Evolutionary conservation across 371 early-diverging fungal genomes (phyloP).

Genomic region (Mucor sp.): DNA sequence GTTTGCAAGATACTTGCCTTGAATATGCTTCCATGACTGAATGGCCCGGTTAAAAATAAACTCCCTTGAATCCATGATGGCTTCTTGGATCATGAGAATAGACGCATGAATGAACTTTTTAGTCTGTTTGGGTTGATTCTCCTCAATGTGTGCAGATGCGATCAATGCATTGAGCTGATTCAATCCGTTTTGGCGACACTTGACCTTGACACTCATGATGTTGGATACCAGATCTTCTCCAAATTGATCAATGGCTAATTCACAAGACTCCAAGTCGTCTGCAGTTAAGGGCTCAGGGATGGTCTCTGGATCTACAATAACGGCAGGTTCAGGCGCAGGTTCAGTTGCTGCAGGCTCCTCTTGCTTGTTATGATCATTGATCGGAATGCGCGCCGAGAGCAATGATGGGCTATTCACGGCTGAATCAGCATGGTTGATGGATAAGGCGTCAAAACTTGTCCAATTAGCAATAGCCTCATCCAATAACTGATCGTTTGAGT

Average conservation of each 20-base stretch:
- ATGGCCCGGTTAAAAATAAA: conserved; percentile 52
- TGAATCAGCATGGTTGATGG: conserved; percentile 6
- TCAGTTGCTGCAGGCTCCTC: not conserved
- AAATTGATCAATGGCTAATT: conserved; percentile 50
- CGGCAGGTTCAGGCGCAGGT: not conserved
- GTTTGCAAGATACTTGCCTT: conserved; percentile 22
- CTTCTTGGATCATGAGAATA: conserved; percentile 59
- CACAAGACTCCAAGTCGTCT: conserved; percentile 48
- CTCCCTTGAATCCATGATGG: conserved; percentile 69
- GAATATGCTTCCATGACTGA: conserved; percentile 55
- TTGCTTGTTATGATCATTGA: not conserved
- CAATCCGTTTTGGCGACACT: conserved; percentile 56
- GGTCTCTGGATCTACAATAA: conserved; percentile 22
- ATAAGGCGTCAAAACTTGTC: conserved; percentile 30
- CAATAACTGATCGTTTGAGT: conserved; percentile 11
- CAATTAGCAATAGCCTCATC: conserved; percentile 26
- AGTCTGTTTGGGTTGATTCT: conserved; percentile 1
- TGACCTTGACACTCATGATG: conserved; percentile 56
- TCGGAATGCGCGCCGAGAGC: conserved; percentile 17
- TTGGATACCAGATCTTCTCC: conserved; percentile 52
- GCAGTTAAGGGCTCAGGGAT: conserved; percentile 53
- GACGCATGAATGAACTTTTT: conserved; percentile 55
- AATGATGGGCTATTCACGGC: conserved; percentile 12
- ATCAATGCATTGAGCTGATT: conserved; percentile 13
- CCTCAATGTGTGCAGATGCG: not conserved